Evolutionary conservation across 2,329 filamentous ascomycete species (phyloP).

Genomic region (Epichloe festucae): DNA sequence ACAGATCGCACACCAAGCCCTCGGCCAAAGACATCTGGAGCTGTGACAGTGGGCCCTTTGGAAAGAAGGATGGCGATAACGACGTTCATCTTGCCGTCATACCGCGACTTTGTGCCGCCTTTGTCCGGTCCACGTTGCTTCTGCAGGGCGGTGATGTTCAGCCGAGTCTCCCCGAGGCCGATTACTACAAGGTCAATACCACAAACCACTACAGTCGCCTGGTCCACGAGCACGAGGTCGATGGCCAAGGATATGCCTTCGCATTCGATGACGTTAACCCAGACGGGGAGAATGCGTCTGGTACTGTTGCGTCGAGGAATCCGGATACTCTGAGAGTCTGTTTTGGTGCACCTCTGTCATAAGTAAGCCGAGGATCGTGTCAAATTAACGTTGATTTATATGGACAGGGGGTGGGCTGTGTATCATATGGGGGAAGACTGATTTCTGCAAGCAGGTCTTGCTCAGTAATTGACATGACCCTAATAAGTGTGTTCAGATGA

Average conservation of each 20-base stretch:
- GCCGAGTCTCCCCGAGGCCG: slow-evolving; percentile 23
- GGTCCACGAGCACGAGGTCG: slow-evolving; percentile 45
- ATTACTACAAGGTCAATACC: slow-evolving; percentile 32
- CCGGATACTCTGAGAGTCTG: slow-evolving; percentile 17
- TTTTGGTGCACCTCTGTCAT: slow-evolving; percentile 12
- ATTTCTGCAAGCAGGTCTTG: too few species aligned
- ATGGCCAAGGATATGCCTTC: slow-evolving; percentile 51
- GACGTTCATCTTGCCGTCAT: slow-evolving; percentile 28
- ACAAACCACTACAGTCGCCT: slow-evolving; percentile 46
- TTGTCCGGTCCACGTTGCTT: slow-evolving; percentile 33
- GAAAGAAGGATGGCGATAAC: slow-evolving; percentile 23
- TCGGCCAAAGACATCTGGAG: slow-evolving; percentile 34
- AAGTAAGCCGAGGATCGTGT: background rate
- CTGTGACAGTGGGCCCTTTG: slow-evolving; percentile 36
- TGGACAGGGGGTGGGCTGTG: too few species aligned
- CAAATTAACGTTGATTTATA: background rate
- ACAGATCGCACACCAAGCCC: slow-evolving; percentile 30
- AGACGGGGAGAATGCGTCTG: slow-evolving; percentile 37
- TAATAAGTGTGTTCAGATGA: too few species aligned
- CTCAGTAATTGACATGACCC: too few species aligned
- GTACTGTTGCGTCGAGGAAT: slow-evolving; percentile 15
- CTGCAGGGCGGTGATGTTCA: slow-evolving; percentile 32
- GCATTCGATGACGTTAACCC: slow-evolving; percentile 57
- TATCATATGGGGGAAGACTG: background rate
- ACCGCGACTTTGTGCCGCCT: slow-evolving; percentile 37